Base-by-base conservation (phyloP, 106 monocot species). In the Dactylorhiza incarnata region DNA sequence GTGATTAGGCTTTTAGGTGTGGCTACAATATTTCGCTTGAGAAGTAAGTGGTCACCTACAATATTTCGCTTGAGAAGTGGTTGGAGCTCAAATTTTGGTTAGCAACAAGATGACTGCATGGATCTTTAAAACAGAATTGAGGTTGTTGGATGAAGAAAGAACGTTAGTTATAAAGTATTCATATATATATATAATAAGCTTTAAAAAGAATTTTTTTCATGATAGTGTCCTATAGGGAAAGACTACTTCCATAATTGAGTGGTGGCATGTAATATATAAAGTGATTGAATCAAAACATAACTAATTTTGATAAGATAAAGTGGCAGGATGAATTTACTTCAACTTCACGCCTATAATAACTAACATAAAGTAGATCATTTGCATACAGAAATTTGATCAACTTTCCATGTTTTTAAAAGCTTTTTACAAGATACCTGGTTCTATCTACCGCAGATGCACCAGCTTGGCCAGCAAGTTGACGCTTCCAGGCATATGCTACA, bases 391-490 rank as follows among this genome's bases (percentile, higher is more conserved):
- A 11, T 26, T 65, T 65, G 29, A 65, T 24, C 45, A 37, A 67
- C 9, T 10, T 37, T 43, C 15, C 29, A 37, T 11, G 52, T 1
- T 37, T 37, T 37, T 37, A 43, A 37, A 76, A 72, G 48, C 58
- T 11, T 66, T 15, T 53, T 71, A 25, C 23, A 23, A 37, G 43
- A n/a, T 73, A 94, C 99, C 94, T 91, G 37, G 99, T 92, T 81
- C 99, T 84, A 83, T 94, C 99, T 59, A 99, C 99, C 74, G 99
- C 99, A 74, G 99, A 94, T 81, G 99, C 94, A 82, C 99, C 94
- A 76, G 99, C 99, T 82, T 94, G 92, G 73, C 99, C 99, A 46
- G 99, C 99, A 67, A 99, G 86, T 75, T 99, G 99, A 68, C 99
- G 89, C 79, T 94, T 99, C 99, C 99, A 94, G 68, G 99, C 99